Evolutionary conservation across 208 protist genomes (phyloP), one percentile per base, ranked within the genome.

Genomic region (Leishmania arabica): DNA sequence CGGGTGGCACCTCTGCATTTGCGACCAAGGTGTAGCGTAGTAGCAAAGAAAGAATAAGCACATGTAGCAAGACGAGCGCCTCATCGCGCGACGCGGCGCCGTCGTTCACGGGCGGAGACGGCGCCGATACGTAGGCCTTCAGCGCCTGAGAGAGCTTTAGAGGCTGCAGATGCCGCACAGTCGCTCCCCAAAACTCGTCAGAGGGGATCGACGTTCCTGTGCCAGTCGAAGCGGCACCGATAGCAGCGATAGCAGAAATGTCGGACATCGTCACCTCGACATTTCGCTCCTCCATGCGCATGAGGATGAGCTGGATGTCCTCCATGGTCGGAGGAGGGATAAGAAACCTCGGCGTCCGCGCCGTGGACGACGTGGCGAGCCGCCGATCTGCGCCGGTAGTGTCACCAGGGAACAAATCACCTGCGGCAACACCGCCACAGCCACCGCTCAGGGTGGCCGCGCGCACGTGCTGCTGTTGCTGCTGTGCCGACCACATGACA

Each of bases 251-350:
- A 19, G 83, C 82, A 2, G 86, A 83, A 42, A 86, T 72, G 72
- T 86, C 84, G 2, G 82, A 45, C 80, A 88, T 82, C 37, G 77
- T 84, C 79, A 88, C 70, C 65, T 77, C 78, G 64, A 84, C 64
- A 6, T 72, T 70, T 27, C 82, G 83, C 73, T 88, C 82, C 82
- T 85, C 80, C 87, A 93, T 93, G 37, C 90, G 90, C 70, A 84
- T 37, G 83, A 85, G 54, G 21, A 92, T 85, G 72, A 83, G 82
- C 47, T 71, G 69, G 15, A 92, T 80, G 19, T 90, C 86, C 7
- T 37, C 66, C 74, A 84, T 77, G n/a, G 75, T 78, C 49, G 86
- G 86, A 13, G 51, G 34, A 15, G 79, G 85, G 17, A 73, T 21
- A 40, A 73, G 78, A 24, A 72, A 71, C 53, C 75, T 77, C 19